Percentiles rank a stretch among this genome's conserved stretches.
Conservation (phyloP, 2,329 filamentous ascomycete species). For the Fulvia fulva region DNA sequence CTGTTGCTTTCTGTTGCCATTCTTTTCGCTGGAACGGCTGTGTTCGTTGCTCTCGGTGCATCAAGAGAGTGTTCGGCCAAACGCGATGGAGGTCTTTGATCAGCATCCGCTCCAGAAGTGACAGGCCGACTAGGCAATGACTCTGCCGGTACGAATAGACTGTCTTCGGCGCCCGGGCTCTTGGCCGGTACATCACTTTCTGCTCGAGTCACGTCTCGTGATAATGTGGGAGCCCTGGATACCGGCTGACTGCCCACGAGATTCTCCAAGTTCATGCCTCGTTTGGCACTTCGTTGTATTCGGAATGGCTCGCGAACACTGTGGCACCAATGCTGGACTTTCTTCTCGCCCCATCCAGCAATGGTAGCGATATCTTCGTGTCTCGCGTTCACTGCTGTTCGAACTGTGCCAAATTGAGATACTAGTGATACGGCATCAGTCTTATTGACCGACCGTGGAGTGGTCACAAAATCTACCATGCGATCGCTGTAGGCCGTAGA, state of each 20-base stretch:
- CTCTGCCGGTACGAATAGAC: background rate
- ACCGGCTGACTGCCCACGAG: slow-evolving; percentile 23
- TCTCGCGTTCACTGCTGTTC: slow-evolving; percentile 80
- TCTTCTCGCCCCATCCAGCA: slow-evolving; percentile 93
- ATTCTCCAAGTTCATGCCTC: slow-evolving; percentile 40
- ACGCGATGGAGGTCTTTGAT: slow-evolving; percentile 35
- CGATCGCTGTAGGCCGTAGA: slow-evolving; percentile 79
- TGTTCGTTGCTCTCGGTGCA: slow-evolving; percentile 27
- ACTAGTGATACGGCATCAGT: slow-evolving; percentile 88
- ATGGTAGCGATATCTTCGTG: slow-evolving; percentile 80
- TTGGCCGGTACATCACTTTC: slow-evolving; percentile 10
- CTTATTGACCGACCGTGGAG: slow-evolving; percentile 86
- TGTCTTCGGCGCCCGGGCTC: background rate
- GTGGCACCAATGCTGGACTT: slow-evolving; percentile 79
- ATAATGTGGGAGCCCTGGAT: slow-evolving; percentile 24
- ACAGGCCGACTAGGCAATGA: slow-evolving; percentile 13
- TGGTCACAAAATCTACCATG: slow-evolving; percentile 87
- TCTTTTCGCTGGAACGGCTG: slow-evolving; percentile 17
- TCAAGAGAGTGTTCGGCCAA: slow-evolving; percentile 24
- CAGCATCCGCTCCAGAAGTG: slow-evolving; percentile 35
- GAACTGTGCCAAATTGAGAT: slow-evolving; percentile 84
- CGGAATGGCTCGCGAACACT: slow-evolving; percentile 83
- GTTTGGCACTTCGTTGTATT: slow-evolving; percentile 64
- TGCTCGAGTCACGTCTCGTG: slow-evolving; percentile 25
- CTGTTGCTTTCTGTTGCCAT: background rate